Percentiles rank a stretch among this genome's conserved stretches.
phyloP scores from a whole-genome alignment of 2,329 filamentous ascomycete species.

The Cladosporium sp. region DNA sequence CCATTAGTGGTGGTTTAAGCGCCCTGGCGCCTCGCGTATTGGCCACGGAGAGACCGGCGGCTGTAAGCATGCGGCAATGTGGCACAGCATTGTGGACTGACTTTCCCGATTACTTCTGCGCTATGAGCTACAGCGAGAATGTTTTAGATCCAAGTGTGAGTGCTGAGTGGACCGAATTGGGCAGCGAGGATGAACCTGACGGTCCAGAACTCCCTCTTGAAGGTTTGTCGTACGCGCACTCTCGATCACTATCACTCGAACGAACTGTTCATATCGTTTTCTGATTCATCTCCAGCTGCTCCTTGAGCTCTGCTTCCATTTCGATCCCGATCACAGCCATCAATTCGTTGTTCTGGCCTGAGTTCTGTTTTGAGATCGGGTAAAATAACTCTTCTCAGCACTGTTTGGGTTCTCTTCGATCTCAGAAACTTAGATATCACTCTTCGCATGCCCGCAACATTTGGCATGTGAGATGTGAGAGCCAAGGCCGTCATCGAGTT shows the following conservation, averaged over 20 bases:
- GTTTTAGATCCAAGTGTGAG: neutral
- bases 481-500: neutral
- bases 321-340: neutral
- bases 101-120: neutral
- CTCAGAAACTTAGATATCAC: neutral
- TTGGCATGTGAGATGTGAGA: neutral
- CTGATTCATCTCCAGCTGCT: neutral
- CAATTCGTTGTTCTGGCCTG: no score
- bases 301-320: neutral
- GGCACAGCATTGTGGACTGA: neutral
- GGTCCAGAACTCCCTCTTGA: no score
- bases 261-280: neutral
- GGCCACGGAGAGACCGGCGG: no score
- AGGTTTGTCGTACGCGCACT: no score
- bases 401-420: neutral
- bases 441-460: neutral
- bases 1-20: no score
- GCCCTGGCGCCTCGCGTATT: no score
- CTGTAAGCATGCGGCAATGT: neutral
- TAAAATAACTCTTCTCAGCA: no score
- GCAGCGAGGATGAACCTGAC: no score
- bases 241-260: no score
- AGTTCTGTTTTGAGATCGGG: no score
- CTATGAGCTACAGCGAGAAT: neutral
- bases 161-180: neutral